Base-by-base conservation (phyloP, 345 rosid genomes). In the Eucalyptus paniculata region DNA sequence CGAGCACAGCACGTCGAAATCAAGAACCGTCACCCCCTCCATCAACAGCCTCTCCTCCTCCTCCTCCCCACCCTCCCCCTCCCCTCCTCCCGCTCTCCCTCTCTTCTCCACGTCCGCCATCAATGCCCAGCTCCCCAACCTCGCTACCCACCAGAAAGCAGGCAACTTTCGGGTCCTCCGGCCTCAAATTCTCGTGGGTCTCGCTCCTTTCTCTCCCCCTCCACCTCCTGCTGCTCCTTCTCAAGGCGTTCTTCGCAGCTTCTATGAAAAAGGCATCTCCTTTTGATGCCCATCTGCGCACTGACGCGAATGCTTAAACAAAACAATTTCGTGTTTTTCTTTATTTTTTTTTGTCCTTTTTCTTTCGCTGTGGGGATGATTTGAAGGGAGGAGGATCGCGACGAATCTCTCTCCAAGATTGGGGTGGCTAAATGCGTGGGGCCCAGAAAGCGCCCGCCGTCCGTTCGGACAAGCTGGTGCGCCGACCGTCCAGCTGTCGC, bases 1-100 rank as follows among this genome's bases (percentile, higher is more conserved):
- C 15, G 99, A 95, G 89, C 99, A 97, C 69, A 97, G 90, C 96
- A 95, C 16, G 91, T 97, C 99, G 91, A 97, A 97, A 94, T 97
- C 99, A 92, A 97, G 86, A 82, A 96, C 98, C 24, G 94, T 90
- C 90, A 95, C 91, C n/a, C 96, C 97, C 83, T 93, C 96, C 34
- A 94, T 45, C 91, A 95, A 87, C 91, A 87, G 92, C 90, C 89
- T 86, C 92, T 90, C 92, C 92, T 94, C 96, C 50, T 88, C 92
- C 40, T 86, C 93, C 50, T 37, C 93, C 47, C 47, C 47, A 34
- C 72, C 93, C 54, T 37, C 91, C 87, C 24, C 86, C 65, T 32
- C 89, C 32, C 15, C 87, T 50, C 40, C 90, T 47, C n/a, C 91
- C 50, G 58, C 91, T 88, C 42, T n/a, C 53, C 45, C 89, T 40